These are phyloP conservation scores for Teratosphaeriaceae sp. DNA, from an alignment of 2,329 filamentous ascomycete genomes.

Conservation along the genomic window DNA sequence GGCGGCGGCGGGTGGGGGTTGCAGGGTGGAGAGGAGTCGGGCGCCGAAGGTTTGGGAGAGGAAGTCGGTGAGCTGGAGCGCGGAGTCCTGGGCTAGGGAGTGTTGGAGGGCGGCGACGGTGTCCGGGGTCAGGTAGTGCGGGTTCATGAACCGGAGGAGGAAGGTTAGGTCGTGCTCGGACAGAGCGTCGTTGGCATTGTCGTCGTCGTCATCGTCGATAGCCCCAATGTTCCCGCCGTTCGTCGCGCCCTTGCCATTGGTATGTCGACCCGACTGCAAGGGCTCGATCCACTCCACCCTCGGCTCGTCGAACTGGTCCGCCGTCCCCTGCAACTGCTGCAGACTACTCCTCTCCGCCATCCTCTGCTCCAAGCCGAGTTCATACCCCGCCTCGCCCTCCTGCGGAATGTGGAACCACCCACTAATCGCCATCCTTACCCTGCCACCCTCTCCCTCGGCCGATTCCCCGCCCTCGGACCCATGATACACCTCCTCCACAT, in stretches of 20 bases:
- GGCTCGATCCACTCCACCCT: constrained; percentile 50
- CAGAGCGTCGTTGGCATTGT: constrained; percentile 53
- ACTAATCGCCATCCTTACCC: constrained; percentile 93
- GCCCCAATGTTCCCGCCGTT: constrained; percentile 29
- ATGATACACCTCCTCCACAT: constrained; percentile 95
- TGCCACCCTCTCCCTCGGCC: constrained; percentile 62
- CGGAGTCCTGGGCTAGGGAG: constrained; percentile 75
- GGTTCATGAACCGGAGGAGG: constrained; percentile 80
- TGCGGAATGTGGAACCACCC: constrained; percentile 99
- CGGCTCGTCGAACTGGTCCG: constrained; percentile 81
- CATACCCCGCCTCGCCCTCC: constrained; percentile 83
- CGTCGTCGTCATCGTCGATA: constrained; percentile 56
- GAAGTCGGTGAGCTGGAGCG: constrained; percentile 73
- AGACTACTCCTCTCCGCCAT: constrained; percentile 84
- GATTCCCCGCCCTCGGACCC: constrained; percentile 44
- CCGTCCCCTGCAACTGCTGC: constrained; percentile 86
- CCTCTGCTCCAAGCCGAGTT: constrained; percentile 80
- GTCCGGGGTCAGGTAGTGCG: constrained; percentile 86
- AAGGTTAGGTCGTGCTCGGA: constrained; percentile 81
- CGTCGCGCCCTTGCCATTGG: neutral
- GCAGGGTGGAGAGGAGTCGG: constrained; percentile 50
- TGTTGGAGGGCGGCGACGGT: constrained; percentile 76
- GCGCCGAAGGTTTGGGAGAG: constrained; percentile 70
- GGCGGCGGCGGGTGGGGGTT: constrained; percentile 19
- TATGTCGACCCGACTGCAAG: neutral